Evolutionary conservation across 805 yeast genomes (phyloP), one percentile per base, ranked within the genome.

Genomic region (Saccharomycopsis selenospora): DNA sequence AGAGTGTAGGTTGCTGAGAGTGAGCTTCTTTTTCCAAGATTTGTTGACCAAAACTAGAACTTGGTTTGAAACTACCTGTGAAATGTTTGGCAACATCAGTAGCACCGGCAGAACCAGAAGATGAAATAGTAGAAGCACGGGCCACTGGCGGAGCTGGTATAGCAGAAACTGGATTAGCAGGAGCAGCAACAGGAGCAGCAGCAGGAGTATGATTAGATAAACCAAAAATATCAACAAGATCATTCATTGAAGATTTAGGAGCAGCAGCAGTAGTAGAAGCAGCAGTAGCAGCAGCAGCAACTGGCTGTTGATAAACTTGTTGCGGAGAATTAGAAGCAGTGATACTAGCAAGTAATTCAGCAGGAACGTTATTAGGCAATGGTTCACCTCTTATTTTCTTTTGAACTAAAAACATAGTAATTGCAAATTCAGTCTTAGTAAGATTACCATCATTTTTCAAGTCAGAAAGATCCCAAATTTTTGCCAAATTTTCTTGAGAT

Each of bases 401-500:
- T 66, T 89, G 95, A 6, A 93, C 93, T 56, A 93, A 75, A 61
- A 82, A 91, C 87, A 93, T 83, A 14, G 98, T 97, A 60, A 93
- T 82, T 2, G 95, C 81, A 64, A 93, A 93, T 63, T 93, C 99
- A 55, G 78, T 72, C 58, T 76, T 79, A 43, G 86, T 74, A 60
- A 93, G 88, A 38, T 75, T 75, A 23, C 96, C 97, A 40, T 85
- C 79, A 64, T 88, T 88, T 56, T 86, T 84, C 53, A 88, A 75
- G 63, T 93, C 97, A 7, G 98, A 79, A 56, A 93, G 72, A 66
- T 93, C 99, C 99, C 99, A 93, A 40, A 91, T 80, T 22, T 79
- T 68, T 1, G 98, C 99, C 54, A 93, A 73, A 18, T 79, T 80
- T 45, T 86, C 90, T 59, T 90, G 96, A 45, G 81, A 75, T 51